phyloP scores from a whole-genome alignment of 2,329 filamentous ascomycete genomes.

The Xylaria polymorpha region DNA sequence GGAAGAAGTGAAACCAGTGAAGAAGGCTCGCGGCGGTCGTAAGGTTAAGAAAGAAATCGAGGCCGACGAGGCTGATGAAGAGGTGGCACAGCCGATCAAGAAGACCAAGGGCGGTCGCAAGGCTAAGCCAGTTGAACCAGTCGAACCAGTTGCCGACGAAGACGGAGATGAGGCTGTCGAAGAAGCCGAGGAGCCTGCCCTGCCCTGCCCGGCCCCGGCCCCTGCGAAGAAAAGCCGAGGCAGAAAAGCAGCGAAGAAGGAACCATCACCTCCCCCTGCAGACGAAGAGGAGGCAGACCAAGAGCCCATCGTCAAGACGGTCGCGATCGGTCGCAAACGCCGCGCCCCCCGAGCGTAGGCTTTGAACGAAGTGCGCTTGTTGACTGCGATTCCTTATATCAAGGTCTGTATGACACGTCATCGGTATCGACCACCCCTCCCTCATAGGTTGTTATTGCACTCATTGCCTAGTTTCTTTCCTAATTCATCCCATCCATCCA shows the following conservation, averaged over 20 bases:
- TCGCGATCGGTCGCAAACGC: constrained; percentile 43
- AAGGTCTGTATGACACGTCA: not conserved
- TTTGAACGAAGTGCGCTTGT: not conserved
- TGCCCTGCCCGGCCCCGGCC: constrained; percentile 43
- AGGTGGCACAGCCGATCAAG: constrained; percentile 38
- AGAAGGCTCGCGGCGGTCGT: constrained; percentile 42
- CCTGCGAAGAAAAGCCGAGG: constrained; percentile 49
- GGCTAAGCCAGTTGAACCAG: constrained; percentile 41
- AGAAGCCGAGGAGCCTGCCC: constrained; percentile 36
- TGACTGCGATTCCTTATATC: not conserved
- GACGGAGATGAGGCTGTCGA: constrained; percentile 46
- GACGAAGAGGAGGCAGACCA: constrained; percentile 45
- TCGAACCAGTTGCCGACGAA: constrained; percentile 46
- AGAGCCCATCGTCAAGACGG: constrained; percentile 46
- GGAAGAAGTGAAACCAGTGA: constrained; percentile 40
- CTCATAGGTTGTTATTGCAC: constrained; percentile 8
- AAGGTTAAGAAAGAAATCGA: constrained; percentile 36
- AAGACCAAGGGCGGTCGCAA: constrained; percentile 44
- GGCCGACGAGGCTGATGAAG: constrained; percentile 32
- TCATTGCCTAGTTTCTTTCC: constrained; percentile 19
- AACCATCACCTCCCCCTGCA: constrained; percentile 33
- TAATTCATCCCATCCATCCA: not conserved
- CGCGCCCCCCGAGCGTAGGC: constrained; percentile 31
- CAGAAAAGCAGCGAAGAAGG: constrained; percentile 45
- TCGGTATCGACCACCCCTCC: not conserved